These are phyloP conservation scores for Uronychia binucleata DNA, from an alignment of 73 alveolate species.

Conservation along the genomic window DNA sequence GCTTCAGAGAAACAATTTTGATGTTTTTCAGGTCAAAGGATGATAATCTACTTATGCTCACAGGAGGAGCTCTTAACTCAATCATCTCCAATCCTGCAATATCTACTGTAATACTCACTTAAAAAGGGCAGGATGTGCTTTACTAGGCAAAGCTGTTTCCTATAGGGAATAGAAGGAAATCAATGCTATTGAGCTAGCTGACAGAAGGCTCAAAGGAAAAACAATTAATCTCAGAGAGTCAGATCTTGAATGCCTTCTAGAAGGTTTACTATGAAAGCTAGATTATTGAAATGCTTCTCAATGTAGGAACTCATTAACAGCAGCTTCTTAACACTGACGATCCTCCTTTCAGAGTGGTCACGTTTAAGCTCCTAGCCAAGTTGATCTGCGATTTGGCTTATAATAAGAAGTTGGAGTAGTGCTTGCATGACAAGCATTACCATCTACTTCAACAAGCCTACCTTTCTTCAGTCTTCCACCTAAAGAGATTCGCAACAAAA, in stretches of 20 bases:
- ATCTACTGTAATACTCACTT: slow-evolving; percentile 28
- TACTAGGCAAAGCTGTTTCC: slow-evolving; percentile 52
- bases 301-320: not conserved
- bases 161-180: slow-evolving; percentile 55
- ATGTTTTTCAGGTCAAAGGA: slow-evolving; percentile 52
- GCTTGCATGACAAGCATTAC: slow-evolving; percentile 13
- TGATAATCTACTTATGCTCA: slow-evolving; percentile 45
- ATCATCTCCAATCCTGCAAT: slow-evolving; percentile 16
- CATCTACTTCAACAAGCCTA: slow-evolving; percentile 24
- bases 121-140: slow-evolving; percentile 23
- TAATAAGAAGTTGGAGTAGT: slow-evolving; percentile 37
- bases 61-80: slow-evolving; percentile 18
- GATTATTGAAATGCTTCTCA: slow-evolving; percentile 27
- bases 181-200: slow-evolving; percentile 7
- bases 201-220: slow-evolving; percentile 2
- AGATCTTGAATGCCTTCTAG: slow-evolving; percentile 5
- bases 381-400: slow-evolving; percentile 29
- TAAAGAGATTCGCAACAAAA: slow-evolving; percentile 4
- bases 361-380: slow-evolving; percentile 36
- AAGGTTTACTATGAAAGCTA: slow-evolving; percentile 28
- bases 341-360: slow-evolving; percentile 58
- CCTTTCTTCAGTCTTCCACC: not conserved
- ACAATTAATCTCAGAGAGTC: not conserved
- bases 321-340: slow-evolving; percentile 5
- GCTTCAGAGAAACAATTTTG: slow-evolving; percentile 4